Conservation (phyloP, 805 yeast genomes). For the Wickerhamia fluorescens region DNA sequence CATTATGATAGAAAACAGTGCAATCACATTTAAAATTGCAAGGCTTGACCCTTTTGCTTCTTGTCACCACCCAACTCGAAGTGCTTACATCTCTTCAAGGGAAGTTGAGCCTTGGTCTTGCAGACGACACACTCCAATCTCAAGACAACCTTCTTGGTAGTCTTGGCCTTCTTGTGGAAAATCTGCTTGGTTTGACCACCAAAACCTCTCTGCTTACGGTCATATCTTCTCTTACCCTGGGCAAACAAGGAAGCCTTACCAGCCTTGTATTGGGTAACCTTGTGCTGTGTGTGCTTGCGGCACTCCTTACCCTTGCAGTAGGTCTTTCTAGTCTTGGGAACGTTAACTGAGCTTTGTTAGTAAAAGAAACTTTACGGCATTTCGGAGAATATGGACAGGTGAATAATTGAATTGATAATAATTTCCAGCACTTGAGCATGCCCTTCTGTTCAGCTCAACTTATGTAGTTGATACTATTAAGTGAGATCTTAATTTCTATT, state of each 20-base stretch:
- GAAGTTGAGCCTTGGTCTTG: slow-evolving; percentile 97
- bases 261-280: slow-evolving; percentile 99
- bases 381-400: too few relatives aligned
- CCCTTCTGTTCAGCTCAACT: too few relatives aligned
- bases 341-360: slow-evolving; percentile 70
- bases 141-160: slow-evolving; percentile 99
- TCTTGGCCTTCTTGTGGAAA: slow-evolving; percentile 99
- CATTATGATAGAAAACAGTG: too few relatives aligned
- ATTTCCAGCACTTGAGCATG: too few relatives aligned
- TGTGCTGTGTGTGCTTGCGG: slow-evolving; percentile 99
- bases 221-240: slow-evolving; percentile 99
- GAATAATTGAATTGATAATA: too few relatives aligned
- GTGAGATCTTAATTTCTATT: too few relatives aligned
- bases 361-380: too few relatives aligned
- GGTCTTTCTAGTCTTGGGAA: slow-evolving; percentile 99
- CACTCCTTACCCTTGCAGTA: slow-evolving; percentile 99
- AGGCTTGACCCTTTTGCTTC: slow-evolving; percentile 99
- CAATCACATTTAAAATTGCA: slow-evolving; percentile 83
- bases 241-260: slow-evolving; percentile 99
- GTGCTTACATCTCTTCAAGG: slow-evolving; percentile 99
- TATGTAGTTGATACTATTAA: too few relatives aligned
- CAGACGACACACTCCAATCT: slow-evolving; percentile 98
- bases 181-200: slow-evolving; percentile 99
- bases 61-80: slow-evolving; percentile 99
- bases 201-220: slow-evolving; percentile 99